These are phyloP conservation scores for Populus hybrid DNA, from an alignment of 441 rosid species.

Conservation along the genomic window DNA sequence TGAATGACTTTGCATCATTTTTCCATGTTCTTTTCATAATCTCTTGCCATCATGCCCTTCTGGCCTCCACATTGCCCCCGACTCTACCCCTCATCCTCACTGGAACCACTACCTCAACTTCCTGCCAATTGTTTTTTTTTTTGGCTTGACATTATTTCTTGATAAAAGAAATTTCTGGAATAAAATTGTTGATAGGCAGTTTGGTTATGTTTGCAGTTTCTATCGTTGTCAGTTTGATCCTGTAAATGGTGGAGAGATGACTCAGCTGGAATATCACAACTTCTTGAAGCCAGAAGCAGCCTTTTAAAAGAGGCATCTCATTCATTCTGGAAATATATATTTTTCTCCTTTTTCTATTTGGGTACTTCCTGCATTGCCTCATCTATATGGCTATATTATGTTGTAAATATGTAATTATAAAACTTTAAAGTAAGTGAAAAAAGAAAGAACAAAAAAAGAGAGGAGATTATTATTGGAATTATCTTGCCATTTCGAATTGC, in stretches of 20 bases:
- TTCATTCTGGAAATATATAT: not conserved
- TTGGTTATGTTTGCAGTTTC: conserved; percentile 55
- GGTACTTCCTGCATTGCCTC: not conserved
- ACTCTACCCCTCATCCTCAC: not conserved
- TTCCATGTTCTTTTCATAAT: not conserved
- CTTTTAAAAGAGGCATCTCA: not conserved
- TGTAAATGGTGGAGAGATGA: conserved; percentile 86
- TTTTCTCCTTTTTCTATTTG: not conserved
- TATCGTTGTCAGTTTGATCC: conserved; percentile 89
- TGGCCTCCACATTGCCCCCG: not conserved
- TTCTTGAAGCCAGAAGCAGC: conserved; percentile 5
- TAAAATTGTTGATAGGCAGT: not conserved
- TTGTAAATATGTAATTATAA: conserved; percentile 27
- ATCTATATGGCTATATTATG: conserved; percentile 7
- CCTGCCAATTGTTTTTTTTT: not conserved
- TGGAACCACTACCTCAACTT: not conserved
- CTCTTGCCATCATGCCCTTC: not conserved
- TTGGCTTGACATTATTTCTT: not conserved
- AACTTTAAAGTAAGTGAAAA: conserved; percentile 12
- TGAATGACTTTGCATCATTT: not conserved
- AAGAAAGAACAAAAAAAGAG: not conserved
- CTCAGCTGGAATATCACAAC: conserved; percentile 77
- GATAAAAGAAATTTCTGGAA: not conserved
- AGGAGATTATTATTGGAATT: not conserved
- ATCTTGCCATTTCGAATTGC: not conserved